Base-by-base conservation (phyloP, 257 asterid genomes). In the Osmanthus fragrans region DNA sequence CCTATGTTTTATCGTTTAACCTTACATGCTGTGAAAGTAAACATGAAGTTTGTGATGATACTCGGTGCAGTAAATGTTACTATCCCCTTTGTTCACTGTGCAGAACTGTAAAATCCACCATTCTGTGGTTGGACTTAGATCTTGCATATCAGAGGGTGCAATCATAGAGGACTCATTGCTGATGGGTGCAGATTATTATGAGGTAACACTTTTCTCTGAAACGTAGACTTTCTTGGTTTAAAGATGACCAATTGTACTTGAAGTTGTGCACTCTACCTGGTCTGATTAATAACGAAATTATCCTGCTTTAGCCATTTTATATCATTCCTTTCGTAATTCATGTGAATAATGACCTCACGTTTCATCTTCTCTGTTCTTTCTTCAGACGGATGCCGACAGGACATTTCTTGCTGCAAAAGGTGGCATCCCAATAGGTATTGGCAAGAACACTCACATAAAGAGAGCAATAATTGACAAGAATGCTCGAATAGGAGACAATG, bases 121-220 rank as follows among this genome's bases (percentile, higher is more conserved):
- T 76, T 94, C 98, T 23, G 98, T 94, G 76, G 92, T 94, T 80
- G 98, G 98, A 76, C 96, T 94, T 29, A 85, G 98, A 78, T 94
- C 98, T n/a, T 94, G 98, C 86, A 90, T 94, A 77, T 91, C 98
- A 42, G 97, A 88, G 79, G 98, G 98, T 64, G 98, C 98, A 79
- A 79, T 92, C 77, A 90, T 94, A 76, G 98, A 94, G 85, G 98
- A 94, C 76, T 37, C 97, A 18, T 81, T 93, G 84, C 80, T 93
- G 84, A 93, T 93, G 98, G 98, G 98, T 63, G 98, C 97, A 51
- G 98, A 94, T 84, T 94, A 94, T 81, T 94, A 94, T 18, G 98
- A 94, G 96, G 98, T 94, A 90, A 84, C 65, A 34, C 71, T 79
- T 47, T 79, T 67, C 19, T 47, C 58, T 69, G 60, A 69, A 33